Evolutionary conservation across 768 basidiomycete genomes (phyloP).

Genomic region (Lactifluus volemus): DNA sequence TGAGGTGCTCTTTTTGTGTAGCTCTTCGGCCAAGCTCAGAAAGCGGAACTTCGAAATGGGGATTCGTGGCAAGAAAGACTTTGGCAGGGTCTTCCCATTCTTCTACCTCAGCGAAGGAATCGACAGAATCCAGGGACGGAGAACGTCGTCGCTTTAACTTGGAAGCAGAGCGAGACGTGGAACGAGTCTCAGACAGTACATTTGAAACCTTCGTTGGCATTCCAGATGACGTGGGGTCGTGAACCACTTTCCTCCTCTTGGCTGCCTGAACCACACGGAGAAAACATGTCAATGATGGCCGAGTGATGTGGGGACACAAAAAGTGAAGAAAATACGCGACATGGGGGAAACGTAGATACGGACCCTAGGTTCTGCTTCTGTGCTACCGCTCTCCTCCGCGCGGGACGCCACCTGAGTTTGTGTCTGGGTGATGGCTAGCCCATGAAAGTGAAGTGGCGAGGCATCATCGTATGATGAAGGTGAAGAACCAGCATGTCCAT

Average conservation of each 20-base stretch:
- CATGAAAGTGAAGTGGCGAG: constrained; percentile 50
- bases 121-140: constrained; percentile 1
- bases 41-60: constrained; percentile 41
- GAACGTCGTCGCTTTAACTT: constrained; percentile 11
- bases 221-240: not conserved
- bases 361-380: not conserved
- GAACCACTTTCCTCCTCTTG: constrained; percentile 5
- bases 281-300: not conserved
- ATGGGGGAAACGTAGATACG: not conserved
- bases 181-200: not conserved
- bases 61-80: constrained; percentile 17
- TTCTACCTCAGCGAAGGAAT: constrained; percentile 8
- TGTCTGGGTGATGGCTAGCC: constrained; percentile 46
- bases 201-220: not conserved
- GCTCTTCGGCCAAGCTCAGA: constrained; percentile 40
- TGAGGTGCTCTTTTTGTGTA: constrained; percentile 13
- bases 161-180: not conserved
- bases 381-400: not conserved
- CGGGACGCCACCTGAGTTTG: constrained; percentile 36
- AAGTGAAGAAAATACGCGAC: not conserved
- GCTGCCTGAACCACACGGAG: not conserved
- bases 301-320: not conserved
- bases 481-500: constrained; percentile 17
- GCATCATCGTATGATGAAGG: constrained; percentile 23
- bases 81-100: constrained; percentile 15